Evolutionary conservation across 768 basidiomycete genomes (phyloP).

Genomic region (Amanita rubescens): DNA sequence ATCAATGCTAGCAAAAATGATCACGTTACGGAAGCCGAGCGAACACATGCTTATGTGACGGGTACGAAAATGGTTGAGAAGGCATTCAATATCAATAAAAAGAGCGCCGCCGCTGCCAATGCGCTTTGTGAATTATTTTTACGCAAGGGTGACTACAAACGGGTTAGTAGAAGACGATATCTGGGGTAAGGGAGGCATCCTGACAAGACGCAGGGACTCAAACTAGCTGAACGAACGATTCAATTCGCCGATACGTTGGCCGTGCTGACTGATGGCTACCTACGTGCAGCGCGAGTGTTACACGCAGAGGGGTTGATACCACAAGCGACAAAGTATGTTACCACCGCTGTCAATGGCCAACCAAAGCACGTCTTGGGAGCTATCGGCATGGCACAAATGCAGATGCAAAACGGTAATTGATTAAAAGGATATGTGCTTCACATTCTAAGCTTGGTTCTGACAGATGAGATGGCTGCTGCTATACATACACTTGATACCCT

Average conservation of each 20-base stretch:
- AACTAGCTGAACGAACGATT: slow-evolving; percentile 89
- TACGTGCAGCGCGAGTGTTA: slow-evolving; percentile 74
- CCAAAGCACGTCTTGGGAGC: slow-evolving; percentile 73
- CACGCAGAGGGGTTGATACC: slow-evolving; percentile 61
- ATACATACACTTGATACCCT: slow-evolving; percentile 80
- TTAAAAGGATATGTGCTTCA: not conserved
- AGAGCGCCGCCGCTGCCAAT: slow-evolving; percentile 76
- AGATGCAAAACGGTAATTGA: slow-evolving; percentile 65
- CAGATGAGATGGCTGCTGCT: slow-evolving; percentile 79
- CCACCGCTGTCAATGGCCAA: slow-evolving; percentile 55
- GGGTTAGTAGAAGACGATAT: slow-evolving; percentile 32
- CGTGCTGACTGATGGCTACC: slow-evolving; percentile 79
- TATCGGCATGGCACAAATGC: slow-evolving; percentile 82
- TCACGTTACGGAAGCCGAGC: slow-evolving; percentile 53
- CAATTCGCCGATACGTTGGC: slow-evolving; percentile 89
- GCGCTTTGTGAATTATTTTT: slow-evolving; percentile 77
- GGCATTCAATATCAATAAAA: slow-evolving; percentile 76
- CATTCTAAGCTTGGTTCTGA: not conserved
- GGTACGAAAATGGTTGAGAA: slow-evolving; percentile 69
- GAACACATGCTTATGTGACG: slow-evolving; percentile 47
- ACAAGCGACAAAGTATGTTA: slow-evolving; percentile 69
- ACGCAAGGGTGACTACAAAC: slow-evolving; percentile 55
- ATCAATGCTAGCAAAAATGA: slow-evolving; percentile 81
- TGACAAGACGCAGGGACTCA: slow-evolving; percentile 53
- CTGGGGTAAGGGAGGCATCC: not conserved